Base-by-base conservation (phyloP, 768 basidiomycete species). In the Podaxis sp. region DNA sequence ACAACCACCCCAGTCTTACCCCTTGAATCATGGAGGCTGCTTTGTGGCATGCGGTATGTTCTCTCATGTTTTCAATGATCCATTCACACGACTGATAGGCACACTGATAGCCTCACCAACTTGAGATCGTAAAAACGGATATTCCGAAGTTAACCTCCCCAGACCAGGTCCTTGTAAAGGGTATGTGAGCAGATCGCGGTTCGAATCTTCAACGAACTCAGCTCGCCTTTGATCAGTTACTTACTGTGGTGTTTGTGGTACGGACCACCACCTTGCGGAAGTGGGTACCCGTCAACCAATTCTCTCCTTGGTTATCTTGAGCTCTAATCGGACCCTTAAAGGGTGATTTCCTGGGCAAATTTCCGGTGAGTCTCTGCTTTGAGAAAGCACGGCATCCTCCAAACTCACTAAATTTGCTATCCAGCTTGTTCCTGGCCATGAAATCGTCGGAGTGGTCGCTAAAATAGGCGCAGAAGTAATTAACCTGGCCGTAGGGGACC, bases 401-500 rank as follows among this genome's bases (percentile, higher is more conserved):
- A 46, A 19, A 39, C 24, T 40, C 15, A 60, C 12, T n/a, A 40
- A 28, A 7, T 59, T 56, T 6, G 36, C 26, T 56, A 36, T 46
- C 15, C 52, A 80, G 79, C 74, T 80, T 51, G 74, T 80, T 24
- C 79, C 78, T 42, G 77, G 79, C 19, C 80, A 81, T 65, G 80
- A 81, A 70, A 74, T 77, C 4, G 87, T 96, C 39, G 94, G 94
- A 3, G 77, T 76, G 7, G 77, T 94, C 57, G 84, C 88, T 26
- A 84, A 87, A 65, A 77, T 90, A 67, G 94, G 94, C n/a, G 88
- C 88, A 77, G 84, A 91, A 63, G 93, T 95, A 39, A 84, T 84
- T 64, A 90, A 84, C 8, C 93, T 96, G 68, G 74, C 79, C 1
- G 72, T 85, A 11, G 94, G 94, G 22, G 94, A 95, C 70, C 87